These are phyloP conservation scores for Botryotinia convoluta DNA, from an alignment of 2,329 filamentous ascomycete species.

Conservation along the genomic window DNA sequence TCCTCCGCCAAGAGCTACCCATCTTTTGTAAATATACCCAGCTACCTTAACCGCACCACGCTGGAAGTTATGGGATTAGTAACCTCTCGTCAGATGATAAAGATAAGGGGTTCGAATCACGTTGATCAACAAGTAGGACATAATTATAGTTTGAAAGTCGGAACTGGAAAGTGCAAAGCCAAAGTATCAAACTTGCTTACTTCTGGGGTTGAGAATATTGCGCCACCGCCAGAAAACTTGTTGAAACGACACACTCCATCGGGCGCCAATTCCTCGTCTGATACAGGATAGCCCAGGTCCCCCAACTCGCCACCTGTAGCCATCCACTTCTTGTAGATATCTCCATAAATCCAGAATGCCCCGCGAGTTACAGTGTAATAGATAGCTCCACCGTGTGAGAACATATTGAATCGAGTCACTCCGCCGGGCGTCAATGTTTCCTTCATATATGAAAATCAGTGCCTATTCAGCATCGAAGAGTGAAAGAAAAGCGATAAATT, in stretches of 20 bases:
- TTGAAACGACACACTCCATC: slow-evolving; percentile 10
- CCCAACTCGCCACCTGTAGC: slow-evolving; percentile 4
- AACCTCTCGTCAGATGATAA: background rate
- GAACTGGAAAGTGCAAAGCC: background rate
- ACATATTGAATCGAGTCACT: slow-evolving; percentile 14
- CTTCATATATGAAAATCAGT: background rate
- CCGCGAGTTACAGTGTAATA: slow-evolving; percentile 13
- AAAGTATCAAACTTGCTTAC: background rate
- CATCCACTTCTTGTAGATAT: slow-evolving; percentile 16
- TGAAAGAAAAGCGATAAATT: background rate
- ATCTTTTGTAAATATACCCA: slow-evolving; percentile 11
- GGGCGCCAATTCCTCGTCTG: background rate
- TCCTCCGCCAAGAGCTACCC: slow-evolving; percentile 2
- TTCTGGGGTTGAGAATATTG: slow-evolving; percentile 5
- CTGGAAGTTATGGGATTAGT: background rate
- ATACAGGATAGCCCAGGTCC: slow-evolving; percentile 9
- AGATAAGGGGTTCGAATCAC: no score
- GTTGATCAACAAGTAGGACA: background rate
- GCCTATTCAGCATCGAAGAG: background rate
- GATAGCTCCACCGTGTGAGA: slow-evolving; percentile 11
- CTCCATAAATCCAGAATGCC: slow-evolving; percentile 15
- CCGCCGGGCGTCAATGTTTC: slow-evolving; percentile 2
- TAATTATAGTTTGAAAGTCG: background rate
- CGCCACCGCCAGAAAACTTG: background rate
- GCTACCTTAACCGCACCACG: background rate